A percentile compares a stretch with the other conserved stretches of the same genome.
Evolutionary conservation across 1,139 yeast species (phyloP).

Genomic region (Yamadazyma sp.): DNA sequence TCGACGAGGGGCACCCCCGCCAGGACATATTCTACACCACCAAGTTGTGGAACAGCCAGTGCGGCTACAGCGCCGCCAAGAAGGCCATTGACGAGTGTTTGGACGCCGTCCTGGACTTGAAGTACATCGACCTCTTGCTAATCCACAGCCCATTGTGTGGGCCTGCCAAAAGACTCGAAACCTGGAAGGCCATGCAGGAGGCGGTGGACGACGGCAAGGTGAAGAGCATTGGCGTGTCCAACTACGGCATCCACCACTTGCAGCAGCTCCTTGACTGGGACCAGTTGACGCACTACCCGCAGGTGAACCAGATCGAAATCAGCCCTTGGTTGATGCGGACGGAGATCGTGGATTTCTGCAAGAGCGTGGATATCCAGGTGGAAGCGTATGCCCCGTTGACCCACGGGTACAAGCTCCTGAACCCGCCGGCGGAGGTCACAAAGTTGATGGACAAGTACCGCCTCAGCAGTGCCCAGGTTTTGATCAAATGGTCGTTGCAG

Average conservation of each 20-base stretch:
- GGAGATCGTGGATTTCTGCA: constrained; percentile 59
- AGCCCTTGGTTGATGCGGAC: constrained; percentile 77
- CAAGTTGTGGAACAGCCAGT: constrained; percentile 38
- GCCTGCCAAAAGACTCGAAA: constrained; percentile 46
- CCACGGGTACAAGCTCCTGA: constrained; percentile 30
- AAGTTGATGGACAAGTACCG: constrained; percentile 24
- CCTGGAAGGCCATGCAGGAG: constrained; percentile 65
- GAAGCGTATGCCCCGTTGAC: constrained; percentile 45
- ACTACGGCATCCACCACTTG: constrained; percentile 62
- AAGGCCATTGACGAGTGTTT: constrained; percentile 30
- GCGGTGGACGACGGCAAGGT: constrained; percentile 58
- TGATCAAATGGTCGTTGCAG: constrained; percentile 38
- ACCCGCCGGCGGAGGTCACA: constrained; percentile 22
- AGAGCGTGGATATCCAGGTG: constrained; percentile 27
- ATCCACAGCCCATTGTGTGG: constrained; percentile 67
- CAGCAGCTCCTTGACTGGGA: constrained; percentile 57
- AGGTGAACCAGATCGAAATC: constrained; percentile 65
- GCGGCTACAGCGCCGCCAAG: constrained; percentile 25
- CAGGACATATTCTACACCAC: constrained; percentile 71
- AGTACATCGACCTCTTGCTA: constrained; percentile 52
- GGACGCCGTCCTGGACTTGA: constrained; percentile 30
- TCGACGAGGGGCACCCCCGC: constrained; percentile 49
- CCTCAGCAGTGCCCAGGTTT: constrained; percentile 31
- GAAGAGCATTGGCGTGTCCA: constrained; percentile 67
- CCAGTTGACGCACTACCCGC: constrained; percentile 54